Evolutionary conservation across 2,329 filamentous ascomycete species (phyloP).

Genomic region (Cercospora zeae-maydis): DNA sequence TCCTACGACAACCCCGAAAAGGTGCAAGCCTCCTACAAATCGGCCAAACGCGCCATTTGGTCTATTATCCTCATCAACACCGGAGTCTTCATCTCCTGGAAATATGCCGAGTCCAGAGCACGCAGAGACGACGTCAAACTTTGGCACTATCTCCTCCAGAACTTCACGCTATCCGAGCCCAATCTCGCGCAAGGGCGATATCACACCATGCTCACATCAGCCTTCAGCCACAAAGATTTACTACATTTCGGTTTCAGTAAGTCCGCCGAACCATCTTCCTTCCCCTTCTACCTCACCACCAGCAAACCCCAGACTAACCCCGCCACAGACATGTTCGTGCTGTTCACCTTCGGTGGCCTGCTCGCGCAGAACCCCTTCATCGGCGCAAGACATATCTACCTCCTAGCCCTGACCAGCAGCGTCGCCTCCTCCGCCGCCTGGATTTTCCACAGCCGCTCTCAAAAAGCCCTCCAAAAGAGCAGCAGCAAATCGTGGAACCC

Average conservation of each 20-base stretch:
- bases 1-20: neutral
- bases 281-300: slow-evolving; percentile 7
- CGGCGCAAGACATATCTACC: slow-evolving; percentile 23
- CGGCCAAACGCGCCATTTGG: slow-evolving; percentile 30
- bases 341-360: slow-evolving; percentile 39
- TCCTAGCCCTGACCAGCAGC: slow-evolving; percentile 29
- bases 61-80: slow-evolving; percentile 42
- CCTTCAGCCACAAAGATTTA: slow-evolving; percentile 39
- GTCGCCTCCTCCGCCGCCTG: slow-evolving; percentile 26
- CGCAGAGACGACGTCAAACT: slow-evolving; percentile 19
- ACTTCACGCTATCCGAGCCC: slow-evolving; percentile 36
- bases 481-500: neutral
- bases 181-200: slow-evolving; percentile 34
- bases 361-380: slow-evolving; percentile 36
- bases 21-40: neutral
- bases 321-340: slow-evolving; percentile 38
- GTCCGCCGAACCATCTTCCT: neutral
- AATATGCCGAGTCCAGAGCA: slow-evolving; percentile 29
- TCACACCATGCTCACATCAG: slow-evolving; percentile 40
- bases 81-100: slow-evolving; percentile 39
- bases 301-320: slow-evolving; percentile 22
- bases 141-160: slow-evolving; percentile 20
- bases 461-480: neutral
- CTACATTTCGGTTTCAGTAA: slow-evolving; percentile 39
- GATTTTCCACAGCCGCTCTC: slow-evolving; percentile 21